Percentiles rank a stretch among this genome's conserved stretches.
Conservation (phyloP, 1,284 basidiomycete species). For the Cryptococcus neoformans region DNA sequence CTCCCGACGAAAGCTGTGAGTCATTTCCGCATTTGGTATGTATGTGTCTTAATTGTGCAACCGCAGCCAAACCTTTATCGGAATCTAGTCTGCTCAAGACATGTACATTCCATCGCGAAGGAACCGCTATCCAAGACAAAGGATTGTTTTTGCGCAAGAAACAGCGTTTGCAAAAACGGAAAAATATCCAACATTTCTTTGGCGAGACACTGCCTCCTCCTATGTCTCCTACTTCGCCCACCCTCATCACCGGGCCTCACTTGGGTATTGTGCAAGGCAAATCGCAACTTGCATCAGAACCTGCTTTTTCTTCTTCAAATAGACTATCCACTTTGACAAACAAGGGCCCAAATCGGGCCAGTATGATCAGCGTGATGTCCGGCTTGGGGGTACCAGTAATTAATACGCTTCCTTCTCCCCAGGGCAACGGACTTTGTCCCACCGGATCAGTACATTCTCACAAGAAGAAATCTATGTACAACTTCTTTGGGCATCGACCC, state of each 20-base stretch:
- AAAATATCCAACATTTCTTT: constrained; percentile 59
- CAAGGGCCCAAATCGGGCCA: constrained; percentile 83
- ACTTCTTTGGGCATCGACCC: constrained; percentile 97
- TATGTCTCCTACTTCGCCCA: constrained; percentile 53
- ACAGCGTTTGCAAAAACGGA: constrained; percentile 52
- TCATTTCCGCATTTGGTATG: constrained; percentile 8
- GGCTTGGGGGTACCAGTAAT: constrained; percentile 71
- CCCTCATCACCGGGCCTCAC: constrained; percentile 40
- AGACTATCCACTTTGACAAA: constrained; percentile 13
- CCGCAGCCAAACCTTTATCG: constrained; percentile 60
- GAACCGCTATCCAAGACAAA: constrained; percentile 61
- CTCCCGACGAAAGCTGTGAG: constrained; percentile 60
- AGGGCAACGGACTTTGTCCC: not conserved
- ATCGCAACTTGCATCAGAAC: constrained; percentile 1
- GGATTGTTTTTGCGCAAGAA: constrained; percentile 68
- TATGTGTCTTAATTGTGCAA: constrained; percentile 6
- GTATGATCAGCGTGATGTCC: constrained; percentile 89
- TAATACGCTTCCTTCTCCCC: not conserved
- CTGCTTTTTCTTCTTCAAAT: constrained; percentile 6
- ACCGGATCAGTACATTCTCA: constrained; percentile 24
- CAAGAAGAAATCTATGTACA: constrained; percentile 62
- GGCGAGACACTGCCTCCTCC: constrained; percentile 55
- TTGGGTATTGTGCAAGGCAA: constrained; percentile 16
- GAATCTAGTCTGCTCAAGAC: constrained; percentile 80
- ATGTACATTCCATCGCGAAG: constrained; percentile 76